phyloP scores from a whole-genome alignment of 75 land plant species.

The Pseudotsuga menziesii region DNA sequence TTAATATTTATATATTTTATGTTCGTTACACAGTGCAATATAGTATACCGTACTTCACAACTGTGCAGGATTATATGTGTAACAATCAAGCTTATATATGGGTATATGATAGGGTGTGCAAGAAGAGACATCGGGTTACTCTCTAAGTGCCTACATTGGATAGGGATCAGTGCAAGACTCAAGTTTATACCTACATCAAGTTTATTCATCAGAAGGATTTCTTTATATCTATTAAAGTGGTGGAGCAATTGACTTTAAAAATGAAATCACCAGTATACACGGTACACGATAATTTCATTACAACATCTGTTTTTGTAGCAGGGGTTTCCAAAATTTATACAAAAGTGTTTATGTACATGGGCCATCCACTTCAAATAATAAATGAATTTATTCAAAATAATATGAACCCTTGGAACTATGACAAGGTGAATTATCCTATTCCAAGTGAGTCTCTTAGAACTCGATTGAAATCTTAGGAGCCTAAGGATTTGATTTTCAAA shows the following conservation, averaged over 20 bases:
- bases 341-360: slow-evolving; percentile 5
- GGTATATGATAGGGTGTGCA: slow-evolving; percentile 2
- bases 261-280: not conserved
- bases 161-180: not conserved
- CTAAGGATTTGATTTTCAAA: not conserved
- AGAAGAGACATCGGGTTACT: not conserved
- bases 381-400: slow-evolving; percentile 1
- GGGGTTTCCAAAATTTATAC: not conserved
- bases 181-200: not conserved
- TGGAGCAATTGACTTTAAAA: not conserved
- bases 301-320: not conserved
- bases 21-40: not conserved
- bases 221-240: not conserved
- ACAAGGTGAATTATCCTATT: not conserved
- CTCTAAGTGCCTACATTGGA: not conserved
- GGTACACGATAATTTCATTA: not conserved
- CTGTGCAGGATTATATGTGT: slow-evolving; percentile 3
- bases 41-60: slow-evolving; percentile 6
- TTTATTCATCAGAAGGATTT: not conserved
- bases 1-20: too few species aligned
- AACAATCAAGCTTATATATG: not conserved
- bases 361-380: slow-evolving; percentile 3
- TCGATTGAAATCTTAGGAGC: not conserved
- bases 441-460: not conserved
- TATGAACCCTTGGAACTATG: not conserved